Base-by-base conservation (phyloP, 192 early-diverging fungal species). In the Podila verticillata region DNA sequence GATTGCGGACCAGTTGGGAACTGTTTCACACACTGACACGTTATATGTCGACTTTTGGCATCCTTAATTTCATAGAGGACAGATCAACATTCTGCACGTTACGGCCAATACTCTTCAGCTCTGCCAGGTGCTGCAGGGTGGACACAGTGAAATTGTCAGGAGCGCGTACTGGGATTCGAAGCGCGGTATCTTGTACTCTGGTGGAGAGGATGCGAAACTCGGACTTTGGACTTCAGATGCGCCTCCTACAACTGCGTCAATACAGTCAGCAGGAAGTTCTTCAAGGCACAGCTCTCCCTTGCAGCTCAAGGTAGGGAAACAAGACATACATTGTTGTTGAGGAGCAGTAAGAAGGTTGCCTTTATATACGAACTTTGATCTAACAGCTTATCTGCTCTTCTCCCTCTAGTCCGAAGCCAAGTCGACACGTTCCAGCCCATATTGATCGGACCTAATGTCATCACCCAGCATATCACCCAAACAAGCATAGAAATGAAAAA, bases 101-200 rank as follows among this genome's bases (percentile, higher is more conserved):
- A 91, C 87, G 54, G 83, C 94, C 12, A 87, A 87, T 35, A 77
- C 87, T 3, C 68, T 98, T 51, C 91, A 97, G 61, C 83, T 95
- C 13, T 93, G 94, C 17, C 92, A 95, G 68, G 84, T 86, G 2
- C 73, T 98, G 48, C 81, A 87, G n/a, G 91, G 87, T 13, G 97
- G 91, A 9, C 97, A 99, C 65, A 75, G 81, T n/a, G 97, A 94
- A 57, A 87, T 98, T 71, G 93, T 99, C 61, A 86, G 98, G 31
- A 92, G 89, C 7, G 85, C 92, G 54, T 82, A 66, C 72, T 97
- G 95, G 95, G 87, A 96, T 57, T 65, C 87, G 9, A 56, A 74
- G 54, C 71, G 85, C 7, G 86, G 89, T 29, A 82, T 82, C 51
- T 83, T 95, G 29, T 81, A 93, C 20, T 89, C 94, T 2, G 94